Evolutionary conservation across 2,329 filamentous ascomycete genomes (phyloP).

Genomic region (Alternaria longipes): DNA sequence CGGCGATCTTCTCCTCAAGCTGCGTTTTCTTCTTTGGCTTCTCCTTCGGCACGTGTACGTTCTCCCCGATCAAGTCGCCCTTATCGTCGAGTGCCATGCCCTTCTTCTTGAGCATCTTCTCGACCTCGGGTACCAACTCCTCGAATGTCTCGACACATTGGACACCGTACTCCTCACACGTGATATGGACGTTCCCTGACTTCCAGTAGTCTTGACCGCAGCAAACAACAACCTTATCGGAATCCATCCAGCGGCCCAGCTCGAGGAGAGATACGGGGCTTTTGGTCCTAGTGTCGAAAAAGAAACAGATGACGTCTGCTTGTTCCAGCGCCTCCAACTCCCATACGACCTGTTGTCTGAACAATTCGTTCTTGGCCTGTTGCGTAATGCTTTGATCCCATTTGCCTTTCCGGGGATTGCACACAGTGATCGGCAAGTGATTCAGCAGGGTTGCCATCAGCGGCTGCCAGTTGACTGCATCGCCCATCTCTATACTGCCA

Average conservation of each 20-base stretch:
- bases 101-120: conserved; percentile 42
- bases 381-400: conserved; percentile 67
- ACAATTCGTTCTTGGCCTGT: conserved; percentile 52
- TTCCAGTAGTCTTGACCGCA: conserved; percentile 64
- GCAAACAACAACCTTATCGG: conserved; percentile 62
- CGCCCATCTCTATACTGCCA: conserved; percentile 62
- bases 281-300: conserved; percentile 62
- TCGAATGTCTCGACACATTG: conserved; percentile 54
- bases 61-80: conserved; percentile 19
- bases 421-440: conserved; percentile 61
- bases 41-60: conserved; percentile 10
- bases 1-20: conserved; percentile 10
- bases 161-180: conserved; percentile 62
- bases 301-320: conserved; percentile 65
- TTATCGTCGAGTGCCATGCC: conserved; percentile 35
- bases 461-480: conserved; percentile 62
- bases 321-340: conserved; percentile 66
- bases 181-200: conserved; percentile 68
- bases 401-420: conserved; percentile 65
- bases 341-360: conserved; percentile 67
- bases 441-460: conserved; percentile 54
- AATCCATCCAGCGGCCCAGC: conserved; percentile 63
- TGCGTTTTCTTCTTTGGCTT: conserved; percentile 15
- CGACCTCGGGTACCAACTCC: conserved; percentile 52
- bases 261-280: conserved; percentile 69